Evolutionary conservation across 2,329 filamentous ascomycete genomes (phyloP), one percentile per base, ranked within the genome.

Genomic region (Phialophora tarda): DNA sequence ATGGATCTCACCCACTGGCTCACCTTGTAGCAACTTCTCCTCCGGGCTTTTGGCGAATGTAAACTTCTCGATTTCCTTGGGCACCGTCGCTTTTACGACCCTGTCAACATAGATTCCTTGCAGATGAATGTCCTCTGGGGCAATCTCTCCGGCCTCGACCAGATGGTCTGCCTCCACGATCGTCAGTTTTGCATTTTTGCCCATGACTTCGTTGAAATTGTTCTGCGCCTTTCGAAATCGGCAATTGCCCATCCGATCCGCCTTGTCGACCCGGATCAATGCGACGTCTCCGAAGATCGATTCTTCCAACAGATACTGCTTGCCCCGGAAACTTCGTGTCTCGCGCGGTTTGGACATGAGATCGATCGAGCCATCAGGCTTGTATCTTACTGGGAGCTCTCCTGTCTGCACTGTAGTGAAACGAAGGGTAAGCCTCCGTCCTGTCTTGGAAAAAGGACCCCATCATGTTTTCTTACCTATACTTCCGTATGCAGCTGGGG

Each of bases 161-260:
- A 44, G 38, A 44, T 44, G 38, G 38, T 44, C 38, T 6, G 38
- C 38, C 14, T 44, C 38, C 0, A 44, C 38, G 17, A 44, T 21
- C 1, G 38, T 44, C 38, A 44, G 17, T 30, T 56, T 56, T 56
- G 54, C 54, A 14, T 56, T 56, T 24, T 56, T 56, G 14, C 54
- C 54, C 54, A 56, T 56, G 54, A 34, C 54, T 30, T 56, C 54
- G 30, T 56, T 56, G 54, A 56, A 56, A 38, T 56, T 56, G 54
- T 56, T 56, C 54, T 56, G 54, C n/a, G 54, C 54, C n/a, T 56
- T 56, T 12, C 54, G 28, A 23, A 56, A 56, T 23, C 54, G 10
- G 17, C 54, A 56, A 23, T 56, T 56, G 2, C 54, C 54, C 54
- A 56, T 34, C 7, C 54, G 54, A 56, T 56, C 54, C 6, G 54